Conservation (phyloP, 306 rosid genomes). For the Carpinus fangiana region DNA sequence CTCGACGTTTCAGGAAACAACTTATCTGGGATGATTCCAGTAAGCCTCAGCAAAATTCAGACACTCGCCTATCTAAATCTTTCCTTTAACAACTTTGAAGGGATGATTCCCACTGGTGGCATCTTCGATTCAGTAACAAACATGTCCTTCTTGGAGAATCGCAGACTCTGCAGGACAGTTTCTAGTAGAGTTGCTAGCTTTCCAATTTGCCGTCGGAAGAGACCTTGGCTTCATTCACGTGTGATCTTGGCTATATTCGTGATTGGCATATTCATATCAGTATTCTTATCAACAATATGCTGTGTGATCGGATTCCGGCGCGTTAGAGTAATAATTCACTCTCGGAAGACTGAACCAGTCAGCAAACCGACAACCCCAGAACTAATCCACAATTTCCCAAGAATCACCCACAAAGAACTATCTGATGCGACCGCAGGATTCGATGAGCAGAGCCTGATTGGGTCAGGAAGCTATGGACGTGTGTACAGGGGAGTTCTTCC, state of each 20-base stretch:
- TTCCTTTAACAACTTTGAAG: conserved; percentile 58
- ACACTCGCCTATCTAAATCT: conserved; percentile 51
- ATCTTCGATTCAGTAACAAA: conserved; percentile 47
- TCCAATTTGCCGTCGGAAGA: conserved; percentile 36
- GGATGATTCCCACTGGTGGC: conserved; percentile 62
- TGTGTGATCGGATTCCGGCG: conserved; percentile 46
- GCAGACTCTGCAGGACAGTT: conserved; percentile 46
- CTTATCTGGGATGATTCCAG: conserved; percentile 56
- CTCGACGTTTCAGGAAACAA: conserved; percentile 56
- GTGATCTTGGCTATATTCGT: conserved; percentile 37
- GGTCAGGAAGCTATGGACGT: conserved; percentile 61
- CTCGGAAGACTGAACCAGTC: conserved; percentile 18
- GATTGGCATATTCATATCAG: conserved; percentile 43
- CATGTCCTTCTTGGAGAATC: conserved; percentile 49
- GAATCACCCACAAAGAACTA: conserved; percentile 60
- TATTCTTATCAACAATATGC: conserved; percentile 44
- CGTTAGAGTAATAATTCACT: conserved; percentile 35
- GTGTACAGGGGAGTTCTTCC: conserved; percentile 63
- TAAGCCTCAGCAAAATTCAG: conserved; percentile 44
- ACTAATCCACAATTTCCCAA: conserved; percentile 50
- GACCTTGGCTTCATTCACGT: conserved; percentile 30
- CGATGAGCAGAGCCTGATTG: conserved; percentile 55
- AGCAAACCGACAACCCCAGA: conserved; percentile 45
- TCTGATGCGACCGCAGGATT: conserved; percentile 67
- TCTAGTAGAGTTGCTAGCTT: conserved; percentile 27